Evolutionary conservation across 768 basidiomycete genomes (phyloP).

Genomic region (Trametes sanguinea): DNA sequence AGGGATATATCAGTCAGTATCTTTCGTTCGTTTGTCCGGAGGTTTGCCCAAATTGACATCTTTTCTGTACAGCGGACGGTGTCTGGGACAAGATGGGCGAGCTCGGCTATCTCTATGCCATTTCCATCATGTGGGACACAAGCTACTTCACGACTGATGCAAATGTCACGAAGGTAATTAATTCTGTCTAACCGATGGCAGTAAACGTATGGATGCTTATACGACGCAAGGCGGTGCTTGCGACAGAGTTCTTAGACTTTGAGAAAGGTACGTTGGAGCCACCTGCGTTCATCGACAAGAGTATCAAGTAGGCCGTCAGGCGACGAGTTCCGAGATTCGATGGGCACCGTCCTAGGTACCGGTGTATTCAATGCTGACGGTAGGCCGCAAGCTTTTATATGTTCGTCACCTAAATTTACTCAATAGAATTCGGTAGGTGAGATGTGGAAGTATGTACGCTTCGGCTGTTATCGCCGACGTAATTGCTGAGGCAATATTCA

Average conservation of each 20-base stretch:
- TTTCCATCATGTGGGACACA: not conserved
- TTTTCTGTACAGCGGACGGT: not conserved
- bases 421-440: constrained; percentile 22
- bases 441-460: constrained; percentile 31
- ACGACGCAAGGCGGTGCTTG: constrained; percentile 38
- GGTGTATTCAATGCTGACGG: constrained; percentile 62
- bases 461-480: not conserved
- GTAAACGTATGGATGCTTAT: not conserved
- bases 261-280: constrained; percentile 40
- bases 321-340: constrained; percentile 33
- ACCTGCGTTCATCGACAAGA: not conserved
- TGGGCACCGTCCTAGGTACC: constrained; percentile 45
- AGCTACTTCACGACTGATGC: constrained; percentile 6
- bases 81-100: constrained; percentile 1
- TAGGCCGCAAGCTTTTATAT: constrained; percentile 19
- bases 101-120: not conserved
- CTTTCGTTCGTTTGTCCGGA: not conserved
- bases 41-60: no score
- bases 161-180: not conserved
- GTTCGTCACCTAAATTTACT: not conserved
- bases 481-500: not conserved
- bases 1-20: constrained; percentile 39
- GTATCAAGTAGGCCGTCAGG: constrained; percentile 27
- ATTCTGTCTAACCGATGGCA: not conserved
- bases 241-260: constrained; percentile 45